Conservation (phyloP, 805 yeast species). For the Wickerhamiella domercqiae region DNA sequence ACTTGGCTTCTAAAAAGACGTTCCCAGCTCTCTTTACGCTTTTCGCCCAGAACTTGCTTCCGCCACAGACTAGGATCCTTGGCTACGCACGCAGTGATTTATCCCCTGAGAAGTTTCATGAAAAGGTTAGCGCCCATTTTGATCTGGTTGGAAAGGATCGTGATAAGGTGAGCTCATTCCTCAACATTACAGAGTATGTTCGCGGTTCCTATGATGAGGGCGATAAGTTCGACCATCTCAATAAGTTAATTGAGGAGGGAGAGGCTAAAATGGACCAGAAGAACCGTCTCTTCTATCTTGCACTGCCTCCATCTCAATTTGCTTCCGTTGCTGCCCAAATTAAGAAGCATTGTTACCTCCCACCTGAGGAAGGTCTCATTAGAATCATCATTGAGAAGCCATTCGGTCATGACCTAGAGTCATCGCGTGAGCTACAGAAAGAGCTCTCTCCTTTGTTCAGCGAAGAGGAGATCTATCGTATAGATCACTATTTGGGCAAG, state of each 20-base stretch:
- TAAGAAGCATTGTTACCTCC: slow-evolving; percentile 47
- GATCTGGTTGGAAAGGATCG: slow-evolving; percentile 31
- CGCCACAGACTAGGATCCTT: slow-evolving; percentile 52
- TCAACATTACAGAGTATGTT: slow-evolving; percentile 49
- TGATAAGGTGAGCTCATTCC: slow-evolving; percentile 40
- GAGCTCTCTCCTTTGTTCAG: slow-evolving; percentile 71
- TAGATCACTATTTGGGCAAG: slow-evolving; percentile 94
- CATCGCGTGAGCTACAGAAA: slow-evolving; percentile 62
- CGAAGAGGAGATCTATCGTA: slow-evolving; percentile 86
- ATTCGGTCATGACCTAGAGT: slow-evolving; percentile 78
- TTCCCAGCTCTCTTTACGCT: slow-evolving; percentile 32
- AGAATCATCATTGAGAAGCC: slow-evolving; percentile 93
- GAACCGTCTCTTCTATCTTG: slow-evolving; percentile 80
- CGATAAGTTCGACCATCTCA: slow-evolving; percentile 53
- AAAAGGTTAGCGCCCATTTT: slow-evolving; percentile 50
- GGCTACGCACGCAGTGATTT: slow-evolving; percentile 88
- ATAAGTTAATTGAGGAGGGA: slow-evolving; percentile 37
- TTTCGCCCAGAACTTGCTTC: slow-evolving; percentile 58
- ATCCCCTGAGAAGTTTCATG: slow-evolving; percentile 47
- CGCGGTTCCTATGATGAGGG: slow-evolving; percentile 67
- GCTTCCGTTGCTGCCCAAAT: slow-evolving; percentile 60
- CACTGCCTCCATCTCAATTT: slow-evolving; percentile 89
- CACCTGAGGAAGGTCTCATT: slow-evolving; percentile 45
- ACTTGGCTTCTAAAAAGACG: slow-evolving; percentile 26
- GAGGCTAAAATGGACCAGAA: slow-evolving; percentile 38